Evolutionary conservation across 2,329 filamentous ascomycete species (phyloP), one percentile per base, ranked within the genome.

Genomic region (Cadophora sp.): DNA sequence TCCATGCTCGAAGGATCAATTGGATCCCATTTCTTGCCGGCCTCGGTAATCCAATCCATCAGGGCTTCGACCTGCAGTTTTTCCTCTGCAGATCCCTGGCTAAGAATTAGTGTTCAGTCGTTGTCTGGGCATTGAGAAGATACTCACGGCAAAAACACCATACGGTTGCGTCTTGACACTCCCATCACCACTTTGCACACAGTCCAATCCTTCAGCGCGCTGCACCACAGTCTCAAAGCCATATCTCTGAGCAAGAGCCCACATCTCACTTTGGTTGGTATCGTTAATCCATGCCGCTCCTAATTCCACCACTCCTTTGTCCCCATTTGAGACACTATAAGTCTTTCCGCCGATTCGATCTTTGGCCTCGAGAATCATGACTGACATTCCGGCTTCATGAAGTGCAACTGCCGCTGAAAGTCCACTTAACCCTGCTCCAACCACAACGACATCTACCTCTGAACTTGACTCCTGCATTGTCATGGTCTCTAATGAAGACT

Each of bases 211-310:
- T 6, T 14, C 37, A 24, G 14, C 31, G 3, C 31, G 16, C n/a
- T 60, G 56, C 3, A 37, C 56, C 56, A 37, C n/a, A 37, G 22
- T 34, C 31, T 60, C 56, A 24, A 60, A 60, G 3, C 56, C 56
- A 19, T 37, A 60, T 22, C 43, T 60, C 56, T 60, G 31, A 37
- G 31, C 31, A 4, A 60, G 14, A 1, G 19, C 31, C 22, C n/a
- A n/a, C n/a, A n/a, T n/a, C n/a, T n/a, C 22, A 60, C 29, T 24
- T 19, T 60, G 56, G 43, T 43, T 60, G 4, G 31, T 60, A 37
- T 60, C 56, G 31, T 60, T 60, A 31, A 60, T 60, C 31, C 56
- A 60, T 3, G 31, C 56, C 24, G 56, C 56, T 26, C 56, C 56
- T n/a, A 60, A 16, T 8, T 43, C 31, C 2, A 60, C 31, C 5